Evolutionary conservation across 2,329 filamentous ascomycete species (phyloP), one percentile per base, ranked within the genome.

Genomic region (Hypoxylon sp.): DNA sequence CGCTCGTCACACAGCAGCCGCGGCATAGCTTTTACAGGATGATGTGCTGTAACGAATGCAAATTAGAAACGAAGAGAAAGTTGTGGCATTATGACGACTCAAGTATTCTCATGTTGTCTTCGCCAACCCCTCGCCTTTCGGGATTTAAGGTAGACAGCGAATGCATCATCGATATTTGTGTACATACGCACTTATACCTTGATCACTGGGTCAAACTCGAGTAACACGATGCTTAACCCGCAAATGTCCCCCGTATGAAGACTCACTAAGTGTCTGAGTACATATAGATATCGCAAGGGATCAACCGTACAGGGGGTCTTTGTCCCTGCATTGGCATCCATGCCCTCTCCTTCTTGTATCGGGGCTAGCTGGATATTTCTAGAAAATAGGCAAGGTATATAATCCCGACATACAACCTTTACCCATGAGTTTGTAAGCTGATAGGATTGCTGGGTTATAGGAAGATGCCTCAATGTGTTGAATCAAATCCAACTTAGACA

Each of bases 31-130:
- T 63, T 60, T 59, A 59, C 50, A 19, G 28, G 28, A 38, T 58
- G 50, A 55, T 63, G 52, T 63, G 21, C 46, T 56, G 63, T 61
- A 65, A 65, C 57, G 32, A 63, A 63, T 52, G 52, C 14, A 60
- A 32, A 65, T 60, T 60, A 50, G 58, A 25, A 38, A 17, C 49
- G 10, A 48, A 46, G 19, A 49, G 17, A 61, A 30, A 45, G n/a
- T n/a, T 30, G 63, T 48, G 34, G 43, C 46, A 65, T 52, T 41
- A 19, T 36, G 19, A 38, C 13, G 9, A 25, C 25, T 55, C 11
- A 43, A 32, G 9, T 36, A 17, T 34, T 11, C 30, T 34, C 45
- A 13, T 38, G 19, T 60, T 43, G 46, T 51, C 38, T 55, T 65
- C 38, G 52, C 53, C 13, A 50, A 60, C 52, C 17, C 14, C 25